Evolutionary conservation across 345 rosid species (phyloP), one percentile per base, ranked within the genome.

Genomic region (Microthlaspi erraticum): DNA sequence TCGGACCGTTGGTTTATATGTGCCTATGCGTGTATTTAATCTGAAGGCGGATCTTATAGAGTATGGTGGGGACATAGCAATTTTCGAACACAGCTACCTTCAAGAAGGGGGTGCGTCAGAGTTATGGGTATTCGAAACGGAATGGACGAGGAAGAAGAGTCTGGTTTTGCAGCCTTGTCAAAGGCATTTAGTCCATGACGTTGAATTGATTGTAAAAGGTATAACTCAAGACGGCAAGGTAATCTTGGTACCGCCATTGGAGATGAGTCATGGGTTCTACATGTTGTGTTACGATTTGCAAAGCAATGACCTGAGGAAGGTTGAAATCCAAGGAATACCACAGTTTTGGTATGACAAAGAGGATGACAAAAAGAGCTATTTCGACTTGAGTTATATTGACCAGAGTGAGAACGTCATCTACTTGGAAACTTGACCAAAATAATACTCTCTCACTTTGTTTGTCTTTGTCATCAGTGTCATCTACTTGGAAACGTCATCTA

Each of bases 241-340:
- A 1, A 67, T 67, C 32, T 55, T 67, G 34, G 72, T 53, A 32
- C 72, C 72, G 7, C 72, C 72, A 5, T 0, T 2, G 19, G 4
- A 67, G 33, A 17, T 67, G 71, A 7, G 7, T 42, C 42, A 14
- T 2, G 5, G 6, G 1, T 67, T 67, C 43, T 67, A 54, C 32
- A 10, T 53, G 53, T 5, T 66, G 53, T 54, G 5, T 31, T 54
- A 67, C 39, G 53, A 67, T 19, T 17, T 67, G 63, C 20, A 13
- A 42, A 17, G 19, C 33, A 67, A 67, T 55, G 53, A 42, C 17
- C 17, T 54, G 53, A 67, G 34, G 1, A 67, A 42, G 43, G 53
- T 67, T 42, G 44, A 67, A 31, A 67, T 67, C 43, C 29, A 54
- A 54, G 62, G 71, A 53, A 33, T 67, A 32, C 71, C 8, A 9